Evolutionary conservation across 768 basidiomycete genomes (phyloP), one percentile per base, ranked within the genome.

Genomic region (Lentinula sp.): DNA sequence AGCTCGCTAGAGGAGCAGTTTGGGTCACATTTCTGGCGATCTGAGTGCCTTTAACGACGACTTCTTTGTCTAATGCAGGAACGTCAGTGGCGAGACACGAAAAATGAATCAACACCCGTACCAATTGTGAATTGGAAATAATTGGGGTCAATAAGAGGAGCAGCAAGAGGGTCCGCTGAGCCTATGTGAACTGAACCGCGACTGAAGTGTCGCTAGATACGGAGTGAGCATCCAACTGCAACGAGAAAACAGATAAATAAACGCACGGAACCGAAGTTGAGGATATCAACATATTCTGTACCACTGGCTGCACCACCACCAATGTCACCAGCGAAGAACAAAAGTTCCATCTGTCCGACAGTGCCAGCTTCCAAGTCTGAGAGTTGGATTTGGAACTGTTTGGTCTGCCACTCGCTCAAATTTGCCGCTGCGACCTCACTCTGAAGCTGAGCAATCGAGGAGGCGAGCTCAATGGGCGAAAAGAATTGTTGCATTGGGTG

Each of bases 51-150:
- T 10, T 48, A 5, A 50, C 37, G 9, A 48, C 48, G 28, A 52
- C 50, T 32, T 60, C 36, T 35, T 50, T 52, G 50, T 52, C 50
- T 60, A 37, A 28, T n/a, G 41, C 8, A 16, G 12, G 16, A 50
- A n/a, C 10, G 16, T 49, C 18, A 59, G 57, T 39, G 4, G 2
- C 4, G 28, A 28, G 28, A 28, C 28, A 3, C 28, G 28, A 3
- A 28, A 2, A 2, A 28, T 28, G 28, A 3, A 28, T 28, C 28
- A 3, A 28, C n/a, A 16, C 20, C 39, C 51, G 56, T 61, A 69
- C 70, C 70, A 59, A 68, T 64, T 32, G 67, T 64, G 43, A 66
- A 63, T 42, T 68, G 68, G 51, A 69, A 66, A 48, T 66, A 68
- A 45, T 64, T 64, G 23, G 70, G 71, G 50, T 72, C 69, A 32